A percentile compares a stretch with the other conserved stretches of the same genome.
These are phyloP conservation scores for Cladophialophora chaetospira DNA, from an alignment of 2,329 filamentous ascomycete genomes.

Conservation along the genomic window DNA sequence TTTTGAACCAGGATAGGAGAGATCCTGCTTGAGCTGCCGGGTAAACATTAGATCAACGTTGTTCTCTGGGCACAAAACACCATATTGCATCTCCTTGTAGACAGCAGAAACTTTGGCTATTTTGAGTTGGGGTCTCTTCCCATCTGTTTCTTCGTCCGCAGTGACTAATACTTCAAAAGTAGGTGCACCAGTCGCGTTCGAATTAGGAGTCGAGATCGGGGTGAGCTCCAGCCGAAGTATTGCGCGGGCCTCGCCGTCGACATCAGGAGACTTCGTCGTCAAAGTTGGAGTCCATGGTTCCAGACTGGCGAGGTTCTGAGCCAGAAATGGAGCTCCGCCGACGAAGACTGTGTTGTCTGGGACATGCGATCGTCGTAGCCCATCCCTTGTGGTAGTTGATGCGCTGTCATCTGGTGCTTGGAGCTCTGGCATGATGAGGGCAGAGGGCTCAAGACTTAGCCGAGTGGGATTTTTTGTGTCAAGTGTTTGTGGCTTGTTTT, in stretches of 20 bases:
- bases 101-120: constrained; percentile 19
- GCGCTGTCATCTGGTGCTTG: background rate
- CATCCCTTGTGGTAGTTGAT: background rate
- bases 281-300: constrained; percentile 3
- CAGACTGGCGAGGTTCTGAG: constrained; percentile 17
- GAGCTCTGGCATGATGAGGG: background rate
- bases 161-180: constrained; percentile 21
- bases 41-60: constrained; percentile 17
- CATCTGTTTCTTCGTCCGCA: background rate
- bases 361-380: background rate
- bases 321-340: constrained; percentile 10
- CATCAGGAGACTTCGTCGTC: background rate
- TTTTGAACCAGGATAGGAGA: constrained; percentile 13
- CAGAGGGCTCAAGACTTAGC: too few relatives aligned
- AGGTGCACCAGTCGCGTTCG: constrained; percentile 4
- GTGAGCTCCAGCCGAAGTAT: constrained; percentile 21
- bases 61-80: constrained; percentile 14
- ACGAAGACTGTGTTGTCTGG: constrained; percentile 1
- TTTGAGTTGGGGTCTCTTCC: constrained; percentile 9
- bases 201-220: background rate
- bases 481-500: too few relatives aligned
- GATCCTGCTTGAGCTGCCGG: constrained; percentile 18
- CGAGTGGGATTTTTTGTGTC: too few relatives aligned
- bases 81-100: constrained; percentile 13
- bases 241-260: constrained; percentile 1